phyloP scores from a whole-genome alignment of 1,284 basidiomycete genomes.

The Pulveroboletus sp. region DNA sequence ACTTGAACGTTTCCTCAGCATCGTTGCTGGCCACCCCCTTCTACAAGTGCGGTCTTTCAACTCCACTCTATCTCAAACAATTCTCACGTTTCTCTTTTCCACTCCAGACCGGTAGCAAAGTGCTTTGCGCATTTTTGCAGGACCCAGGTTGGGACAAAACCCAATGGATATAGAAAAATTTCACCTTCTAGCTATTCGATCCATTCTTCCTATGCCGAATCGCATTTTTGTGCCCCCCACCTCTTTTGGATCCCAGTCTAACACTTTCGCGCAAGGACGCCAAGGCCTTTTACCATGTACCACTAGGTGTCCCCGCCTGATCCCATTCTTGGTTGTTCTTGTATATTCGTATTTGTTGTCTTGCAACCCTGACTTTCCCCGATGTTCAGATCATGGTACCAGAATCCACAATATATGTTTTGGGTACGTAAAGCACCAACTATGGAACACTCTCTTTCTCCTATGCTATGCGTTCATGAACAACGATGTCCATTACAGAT shows the following conservation, averaged over 20 bases:
- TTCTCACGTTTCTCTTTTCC: slow-evolving; percentile 12
- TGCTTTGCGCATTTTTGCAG: slow-evolving; percentile 95
- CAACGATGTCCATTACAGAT: slow-evolving; percentile 66
- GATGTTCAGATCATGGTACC: slow-evolving; percentile 1
- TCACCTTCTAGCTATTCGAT: neutral
- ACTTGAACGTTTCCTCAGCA: slow-evolving; percentile 91
- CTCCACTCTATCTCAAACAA: neutral
- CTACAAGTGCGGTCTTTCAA: slow-evolving; percentile 68
- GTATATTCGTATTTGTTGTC: slow-evolving; percentile 28
- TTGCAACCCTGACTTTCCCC: slow-evolving; percentile 9
- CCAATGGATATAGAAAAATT: slow-evolving; percentile 66
- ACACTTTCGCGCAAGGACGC: slow-evolving; percentile 5
- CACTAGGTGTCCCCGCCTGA: slow-evolving; percentile 16
- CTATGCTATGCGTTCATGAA: slow-evolving; percentile 48
- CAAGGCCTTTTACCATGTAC: slow-evolving; percentile 26
- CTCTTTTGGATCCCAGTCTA: slow-evolving; percentile 5
- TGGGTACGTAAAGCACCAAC: slow-evolving; percentile 14
- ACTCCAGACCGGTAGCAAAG: slow-evolving; percentile 90
- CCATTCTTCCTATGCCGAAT: neutral
- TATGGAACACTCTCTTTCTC: slow-evolving; percentile 14
- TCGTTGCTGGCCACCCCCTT: slow-evolving; percentile 96
- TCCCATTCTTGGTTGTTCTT: slow-evolving; percentile 23
- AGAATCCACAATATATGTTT: slow-evolving; percentile 10
- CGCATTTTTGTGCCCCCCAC: neutral
- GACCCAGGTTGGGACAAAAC: slow-evolving; percentile 83